These are phyloP conservation scores for Paraphaeosphaeria sporulosa DNA, from an alignment of 2,329 filamentous ascomycete genomes.

Conservation along the genomic window DNA sequence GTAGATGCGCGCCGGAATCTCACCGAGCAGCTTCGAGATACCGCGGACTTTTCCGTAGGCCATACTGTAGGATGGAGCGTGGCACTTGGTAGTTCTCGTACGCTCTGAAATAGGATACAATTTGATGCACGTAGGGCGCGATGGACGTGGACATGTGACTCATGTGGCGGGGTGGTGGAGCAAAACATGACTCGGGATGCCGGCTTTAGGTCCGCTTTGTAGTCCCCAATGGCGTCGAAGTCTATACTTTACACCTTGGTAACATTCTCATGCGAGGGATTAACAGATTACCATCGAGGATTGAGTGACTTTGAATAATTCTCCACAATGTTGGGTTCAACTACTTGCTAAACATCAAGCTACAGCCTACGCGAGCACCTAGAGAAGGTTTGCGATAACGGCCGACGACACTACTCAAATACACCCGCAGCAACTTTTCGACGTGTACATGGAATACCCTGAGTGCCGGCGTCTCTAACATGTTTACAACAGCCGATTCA, in stretches of 20 bases:
- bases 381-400: not conserved
- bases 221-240: no score
- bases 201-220: not conserved
- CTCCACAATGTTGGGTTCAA: no score
- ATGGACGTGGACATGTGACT: not conserved
- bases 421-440: not conserved
- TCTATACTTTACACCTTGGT: not conserved
- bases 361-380: not conserved
- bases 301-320: no score
- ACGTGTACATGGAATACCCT: not conserved
- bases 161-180: constrained; percentile 1
- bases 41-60: constrained; percentile 19
- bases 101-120: constrained; percentile 9
- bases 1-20: constrained; percentile 17
- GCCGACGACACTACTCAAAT: not conserved
- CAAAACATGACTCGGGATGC: not conserved
- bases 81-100: not conserved
- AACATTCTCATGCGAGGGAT: no score
- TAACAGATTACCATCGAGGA: no score
- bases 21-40: constrained; percentile 12
- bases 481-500: not conserved
- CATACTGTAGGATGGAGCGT: not conserved
- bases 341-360: not conserved
- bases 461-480: not conserved
- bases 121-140: constrained; percentile 4